Conservation (phyloP, 306 rosid genomes). For the Dryas alaskensis region DNA sequence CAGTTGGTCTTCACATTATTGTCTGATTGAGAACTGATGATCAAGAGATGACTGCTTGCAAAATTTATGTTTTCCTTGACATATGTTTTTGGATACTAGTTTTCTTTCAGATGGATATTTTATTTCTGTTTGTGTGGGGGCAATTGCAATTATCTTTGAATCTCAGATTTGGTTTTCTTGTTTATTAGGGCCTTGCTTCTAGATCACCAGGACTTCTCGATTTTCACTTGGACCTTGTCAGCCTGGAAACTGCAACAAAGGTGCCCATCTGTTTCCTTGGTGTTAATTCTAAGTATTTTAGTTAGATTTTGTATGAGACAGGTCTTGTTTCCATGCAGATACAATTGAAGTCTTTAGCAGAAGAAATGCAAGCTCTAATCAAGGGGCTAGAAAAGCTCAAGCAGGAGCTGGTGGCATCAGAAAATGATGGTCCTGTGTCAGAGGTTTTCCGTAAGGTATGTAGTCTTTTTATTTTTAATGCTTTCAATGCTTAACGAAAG, state of each 20-base stretch:
- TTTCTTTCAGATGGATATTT: conserved; percentile 9
- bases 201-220: conserved; percentile 83
- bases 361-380: conserved; percentile 95
- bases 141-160: neutral
- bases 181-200: conserved; percentile 67
- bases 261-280: conserved; percentile 33
- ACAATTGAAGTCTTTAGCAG: conserved; percentile 97
- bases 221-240: conserved; percentile 77
- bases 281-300: conserved; percentile 6
- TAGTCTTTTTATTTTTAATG: conserved; percentile 12
- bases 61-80: neutral
- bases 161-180: conserved; percentile 32
- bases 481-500: neutral
- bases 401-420: conserved; percentile 84
- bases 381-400: conserved; percentile 90
- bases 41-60: neutral
- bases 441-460: conserved; percentile 74
- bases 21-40: neutral
- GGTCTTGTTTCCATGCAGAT: conserved; percentile 55
- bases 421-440: conserved; percentile 86
- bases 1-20: neutral
- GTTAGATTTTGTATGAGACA: conserved; percentile 22
- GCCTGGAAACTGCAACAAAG: conserved; percentile 84
- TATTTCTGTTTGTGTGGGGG: neutral
- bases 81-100: conserved; percentile 4